Evolutionary conservation across 768 basidiomycete species (phyloP).

Genomic region (Pisolithus tinctorius): DNA sequence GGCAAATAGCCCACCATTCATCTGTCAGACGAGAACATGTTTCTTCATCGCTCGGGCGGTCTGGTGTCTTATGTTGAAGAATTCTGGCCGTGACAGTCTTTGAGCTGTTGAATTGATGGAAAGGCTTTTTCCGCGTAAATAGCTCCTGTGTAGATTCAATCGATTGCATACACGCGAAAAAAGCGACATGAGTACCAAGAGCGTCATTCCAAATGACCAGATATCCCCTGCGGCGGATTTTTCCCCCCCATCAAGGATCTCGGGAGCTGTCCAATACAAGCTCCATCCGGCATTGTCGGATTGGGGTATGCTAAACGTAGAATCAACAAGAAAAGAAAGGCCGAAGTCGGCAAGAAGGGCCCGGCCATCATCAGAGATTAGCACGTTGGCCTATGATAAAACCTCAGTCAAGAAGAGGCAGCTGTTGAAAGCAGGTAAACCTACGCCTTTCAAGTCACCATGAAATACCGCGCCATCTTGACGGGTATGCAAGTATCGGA

Average conservation of each 20-base stretch:
- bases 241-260: neutral
- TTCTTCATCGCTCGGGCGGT: neutral
- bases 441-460: neutral
- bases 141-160: neutral
- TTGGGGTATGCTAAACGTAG: neutral
- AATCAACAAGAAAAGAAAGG: neutral
- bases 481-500: conserved; percentile 30
- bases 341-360: neutral
- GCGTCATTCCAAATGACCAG: neutral
- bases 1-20: neutral
- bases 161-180: neutral
- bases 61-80: neutral
- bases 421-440: too few species aligned
- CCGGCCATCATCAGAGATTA: neutral
- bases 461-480: conserved; percentile 22
- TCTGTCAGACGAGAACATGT: neutral
- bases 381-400: neutral
- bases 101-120: neutral
- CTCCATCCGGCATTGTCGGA: neutral
- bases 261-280: neutral
- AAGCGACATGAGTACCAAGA: neutral
- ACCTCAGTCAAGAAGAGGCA: neutral
- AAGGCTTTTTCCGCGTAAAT: neutral
- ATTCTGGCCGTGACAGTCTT: neutral
- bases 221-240: neutral